phyloP scores from a whole-genome alignment of 2,329 filamentous ascomycete genomes.

The Sporothrix brunneoviolacea region DNA sequence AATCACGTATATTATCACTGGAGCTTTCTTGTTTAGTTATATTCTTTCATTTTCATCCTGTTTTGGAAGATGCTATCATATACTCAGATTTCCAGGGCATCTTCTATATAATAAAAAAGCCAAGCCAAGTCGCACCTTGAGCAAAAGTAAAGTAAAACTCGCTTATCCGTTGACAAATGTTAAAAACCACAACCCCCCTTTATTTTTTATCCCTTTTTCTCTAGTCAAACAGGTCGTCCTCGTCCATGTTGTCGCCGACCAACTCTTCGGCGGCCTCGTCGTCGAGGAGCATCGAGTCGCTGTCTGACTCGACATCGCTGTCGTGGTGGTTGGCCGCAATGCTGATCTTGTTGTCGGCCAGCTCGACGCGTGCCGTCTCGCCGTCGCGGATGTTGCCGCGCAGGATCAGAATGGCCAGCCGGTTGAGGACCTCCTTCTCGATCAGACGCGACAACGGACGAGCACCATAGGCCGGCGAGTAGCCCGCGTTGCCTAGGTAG shows the following conservation, averaged over 20 bases:
- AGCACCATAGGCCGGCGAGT: constrained; percentile 92
- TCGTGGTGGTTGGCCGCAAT: constrained; percentile 76
- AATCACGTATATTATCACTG: no score
- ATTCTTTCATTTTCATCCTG: no score
- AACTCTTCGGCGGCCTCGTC: constrained; percentile 69
- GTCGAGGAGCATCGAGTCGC: constrained; percentile 62
- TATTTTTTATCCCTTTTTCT: no score
- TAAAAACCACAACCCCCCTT: no score
- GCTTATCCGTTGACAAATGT: no score
- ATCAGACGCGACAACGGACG: constrained; percentile 83
- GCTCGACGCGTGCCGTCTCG: constrained; percentile 70
- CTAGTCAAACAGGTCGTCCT: constrained; percentile 36
- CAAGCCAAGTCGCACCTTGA: no score
- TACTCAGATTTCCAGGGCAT: no score
- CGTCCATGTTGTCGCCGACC: constrained; percentile 53
- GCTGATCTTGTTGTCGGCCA: constrained; percentile 71
- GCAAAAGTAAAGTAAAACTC: no score
- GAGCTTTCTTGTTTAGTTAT: no score
- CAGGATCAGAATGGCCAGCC: constrained; percentile 83
- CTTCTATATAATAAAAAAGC: no score
- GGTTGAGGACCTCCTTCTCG: constrained; percentile 95
- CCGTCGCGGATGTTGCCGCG: constrained; percentile 79
- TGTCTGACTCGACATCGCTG: constrained; percentile 42
- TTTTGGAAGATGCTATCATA: no score
- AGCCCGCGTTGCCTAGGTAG: constrained; percentile 84